Evolutionary conservation across 2,329 filamentous ascomycete genomes (phyloP), one percentile per base, ranked within the genome.

Genomic region (Fusarium buxicola): DNA sequence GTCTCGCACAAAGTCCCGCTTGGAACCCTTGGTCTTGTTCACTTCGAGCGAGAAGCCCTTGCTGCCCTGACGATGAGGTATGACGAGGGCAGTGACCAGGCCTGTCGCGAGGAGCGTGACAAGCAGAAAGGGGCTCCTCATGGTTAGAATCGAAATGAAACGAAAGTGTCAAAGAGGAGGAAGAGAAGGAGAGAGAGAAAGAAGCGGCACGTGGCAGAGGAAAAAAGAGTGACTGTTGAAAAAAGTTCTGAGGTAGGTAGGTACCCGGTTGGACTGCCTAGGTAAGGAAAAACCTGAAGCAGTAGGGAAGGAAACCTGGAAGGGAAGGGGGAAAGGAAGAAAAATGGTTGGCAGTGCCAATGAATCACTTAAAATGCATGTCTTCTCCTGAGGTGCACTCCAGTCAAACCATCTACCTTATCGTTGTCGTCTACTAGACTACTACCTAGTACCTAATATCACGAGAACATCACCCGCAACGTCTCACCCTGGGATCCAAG

Each of bases 1-100:
- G 34, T 77, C 76, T 15, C 65, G 66, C 11, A 72, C 59, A 58
- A 76, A 78, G 50, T 76, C 63, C 13, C 70, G 67, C 53, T 69
- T 68, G n/a, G 55, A 60, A 11, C 56, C 47, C 10, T 49, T 50
- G 3, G 58, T 67, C 32, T 68, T 66, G 40, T 39, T 50, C 34
- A 72, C 73, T 6, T 69, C 55, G 7, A 77, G 50, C 1, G 73
- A 74, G 48, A 78, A 77, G n/a, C 34, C 25, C n/a, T 55, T 66
- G 12, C 31, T 24, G 13, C 13, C 39, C 10, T 35, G 46, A 4
- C 11, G 30, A 8, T 46, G 36, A 35, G 72, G 64, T 8, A 56
- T 38, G 15, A 25, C 60, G 21, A 61, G 18, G n/a, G 65, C 56
- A n/a, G 57, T 30, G 5, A 50, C 47, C 7, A 69, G 28, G 44